A percentile compares a stretch with the other conserved stretches of the same genome.
Evolutionary conservation across 352 stramenopile genomes (phyloP).

Genomic region (Paralagenidium karlingii): DNA sequence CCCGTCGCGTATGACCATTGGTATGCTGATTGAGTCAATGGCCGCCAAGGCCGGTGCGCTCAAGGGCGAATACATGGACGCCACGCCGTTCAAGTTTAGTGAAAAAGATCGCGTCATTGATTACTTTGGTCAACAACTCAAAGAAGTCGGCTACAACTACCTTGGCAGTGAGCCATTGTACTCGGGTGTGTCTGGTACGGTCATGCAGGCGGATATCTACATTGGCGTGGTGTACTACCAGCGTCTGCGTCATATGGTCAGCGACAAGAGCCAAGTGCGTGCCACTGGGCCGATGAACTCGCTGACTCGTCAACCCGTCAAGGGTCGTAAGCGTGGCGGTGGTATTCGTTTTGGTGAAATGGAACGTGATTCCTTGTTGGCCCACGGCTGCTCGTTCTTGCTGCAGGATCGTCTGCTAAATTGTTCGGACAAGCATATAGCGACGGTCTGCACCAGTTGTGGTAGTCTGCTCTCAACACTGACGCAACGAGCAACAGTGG

Average conservation of each 20-base stretch:
- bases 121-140: conserved; percentile 98
- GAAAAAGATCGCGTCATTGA: conserved; percentile 98
- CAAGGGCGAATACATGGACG: conserved; percentile 96
- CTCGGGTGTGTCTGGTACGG: conserved; percentile 95
- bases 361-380: conserved; percentile 98
- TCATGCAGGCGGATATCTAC: conserved; percentile 99
- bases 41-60: conserved; percentile 97
- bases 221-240: conserved; percentile 99
- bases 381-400: conserved; percentile 95
- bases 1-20: conserved; percentile 97
- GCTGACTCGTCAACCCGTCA: conserved; percentile 99
- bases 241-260: conserved; percentile 99
- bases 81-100: conserved; percentile 98
- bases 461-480: conserved; percentile 79
- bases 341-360: conserved; percentile 99
- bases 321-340: conserved; percentile 98
- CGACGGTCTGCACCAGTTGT: conserved; percentile 92
- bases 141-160: conserved; percentile 94
- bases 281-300: conserved; percentile 96
- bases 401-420: conserved; percentile 97
- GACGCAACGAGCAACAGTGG: conserved; percentile 72
- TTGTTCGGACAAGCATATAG: conserved; percentile 98
- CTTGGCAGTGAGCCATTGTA: conserved; percentile 99
- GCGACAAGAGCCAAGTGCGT: conserved; percentile 99
- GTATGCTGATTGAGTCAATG: conserved; percentile 98